phyloP scores from a whole-genome alignment of 345 rosid species.

The Linum tenue region DNA sequence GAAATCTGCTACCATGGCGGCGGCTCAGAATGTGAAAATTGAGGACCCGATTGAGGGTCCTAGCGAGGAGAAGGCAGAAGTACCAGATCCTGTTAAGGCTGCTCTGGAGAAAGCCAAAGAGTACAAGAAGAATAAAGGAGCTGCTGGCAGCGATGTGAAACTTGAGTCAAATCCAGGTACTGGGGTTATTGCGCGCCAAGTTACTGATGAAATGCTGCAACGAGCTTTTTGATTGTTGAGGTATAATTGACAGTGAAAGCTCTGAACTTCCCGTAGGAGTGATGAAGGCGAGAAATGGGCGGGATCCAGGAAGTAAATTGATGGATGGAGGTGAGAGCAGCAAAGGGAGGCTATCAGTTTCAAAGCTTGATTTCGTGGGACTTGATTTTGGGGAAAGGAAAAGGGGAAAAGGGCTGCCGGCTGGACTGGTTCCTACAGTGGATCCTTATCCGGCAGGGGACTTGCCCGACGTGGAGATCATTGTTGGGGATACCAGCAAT shows the following conservation, averaged over 20 bases:
- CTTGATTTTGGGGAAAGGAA: conserved; percentile 80
- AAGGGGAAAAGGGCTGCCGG: conserved; percentile 53
- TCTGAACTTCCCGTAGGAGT: conserved; percentile 31
- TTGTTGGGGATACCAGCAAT: conserved; percentile 65
- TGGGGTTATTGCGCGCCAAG: neutral
- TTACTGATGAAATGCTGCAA: neutral
- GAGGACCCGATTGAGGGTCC: conserved; percentile 12
- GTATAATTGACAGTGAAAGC: conserved; percentile 10
- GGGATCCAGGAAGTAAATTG: conserved; percentile 16
- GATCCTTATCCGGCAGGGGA: conserved; percentile 56
- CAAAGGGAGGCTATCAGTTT: conserved; percentile 39
- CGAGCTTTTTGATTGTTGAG: neutral
- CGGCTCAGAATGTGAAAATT: neutral
- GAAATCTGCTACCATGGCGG: conserved; percentile 15
- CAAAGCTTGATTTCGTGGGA: conserved; percentile 69
- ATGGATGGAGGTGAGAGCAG: conserved; percentile 22
- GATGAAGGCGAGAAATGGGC: conserved; percentile 22
- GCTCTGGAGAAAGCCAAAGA: conserved; percentile 36
- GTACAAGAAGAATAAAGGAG: conserved; percentile 31
- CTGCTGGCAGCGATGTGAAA: conserved; percentile 5
- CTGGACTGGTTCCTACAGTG: conserved; percentile 55
- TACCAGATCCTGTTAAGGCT: conserved; percentile 30
- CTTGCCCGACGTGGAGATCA: conserved; percentile 70
- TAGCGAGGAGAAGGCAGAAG: conserved; percentile 6
- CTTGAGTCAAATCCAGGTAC: neutral